phyloP scores from a whole-genome alignment of 192 early-diverging fungal species.

The Coemansia aciculifera region DNA sequence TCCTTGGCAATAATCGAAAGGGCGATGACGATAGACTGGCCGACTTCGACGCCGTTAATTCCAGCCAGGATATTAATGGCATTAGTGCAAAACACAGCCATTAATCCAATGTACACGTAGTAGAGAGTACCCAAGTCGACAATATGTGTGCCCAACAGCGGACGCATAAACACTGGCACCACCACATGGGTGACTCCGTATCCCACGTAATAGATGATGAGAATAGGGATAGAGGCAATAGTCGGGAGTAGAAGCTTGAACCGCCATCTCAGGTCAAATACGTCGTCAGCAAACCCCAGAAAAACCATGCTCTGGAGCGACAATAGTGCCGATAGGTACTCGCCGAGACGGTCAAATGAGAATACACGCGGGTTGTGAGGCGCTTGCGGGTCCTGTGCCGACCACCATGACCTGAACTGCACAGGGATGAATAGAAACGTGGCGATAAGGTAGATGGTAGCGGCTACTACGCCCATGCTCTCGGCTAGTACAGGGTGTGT shows the following conservation, averaged over 20 bases:
- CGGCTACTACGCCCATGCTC: conserved; percentile 88
- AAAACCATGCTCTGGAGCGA: conserved; percentile 96
- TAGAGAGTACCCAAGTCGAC: conserved; percentile 89
- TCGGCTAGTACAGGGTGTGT: conserved; percentile 73
- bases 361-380: conserved; percentile 20
- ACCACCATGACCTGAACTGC: conserved; percentile 87
- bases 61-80: conserved; percentile 98
- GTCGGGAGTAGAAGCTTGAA: conserved; percentile 94
- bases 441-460: conserved; percentile 81
- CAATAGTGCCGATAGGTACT: conserved; percentile 86
- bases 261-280: conserved; percentile 93
- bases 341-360: conserved; percentile 68
- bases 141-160: conserved; percentile 63
- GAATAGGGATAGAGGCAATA: conserved; percentile 87
- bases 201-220: conserved; percentile 93
- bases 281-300: conserved; percentile 97
- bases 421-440: conserved; percentile 94
- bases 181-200: conserved; percentile 85
- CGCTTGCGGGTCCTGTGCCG: conserved; percentile 11
- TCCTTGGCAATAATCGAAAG: conserved; percentile 69
- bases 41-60: conserved; percentile 96
- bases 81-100: conserved; percentile 95
- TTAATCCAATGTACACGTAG: conserved; percentile 88
- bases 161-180: conserved; percentile 80
- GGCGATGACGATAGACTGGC: conserved; percentile 90